Evolutionary conservation across 108 stramenopile genomes (phyloP).

Genomic region (Licmophora abbreviata): DNA sequence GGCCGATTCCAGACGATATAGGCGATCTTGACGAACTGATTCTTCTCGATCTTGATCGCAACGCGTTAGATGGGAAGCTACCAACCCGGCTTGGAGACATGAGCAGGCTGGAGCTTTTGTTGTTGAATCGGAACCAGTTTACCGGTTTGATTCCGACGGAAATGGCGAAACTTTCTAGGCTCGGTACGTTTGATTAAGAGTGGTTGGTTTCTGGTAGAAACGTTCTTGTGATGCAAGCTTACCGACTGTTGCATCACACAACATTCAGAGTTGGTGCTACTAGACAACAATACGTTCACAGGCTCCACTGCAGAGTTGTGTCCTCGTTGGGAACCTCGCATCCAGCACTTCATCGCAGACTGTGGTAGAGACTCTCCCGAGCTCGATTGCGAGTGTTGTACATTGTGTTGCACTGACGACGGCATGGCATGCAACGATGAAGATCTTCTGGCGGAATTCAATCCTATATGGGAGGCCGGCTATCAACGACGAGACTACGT

Average conservation of each 20-base stretch:
- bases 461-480: conserved; percentile 21
- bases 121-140: conserved; percentile 26
- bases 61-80: conserved; percentile 13
- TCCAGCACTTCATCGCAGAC: background rate
- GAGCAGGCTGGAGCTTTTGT: conserved; percentile 19
- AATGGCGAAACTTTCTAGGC: background rate
- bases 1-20: conserved; percentile 22
- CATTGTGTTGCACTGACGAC: conserved; percentile 12
- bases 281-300: conserved; percentile 31
- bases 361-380: conserved; percentile 2
- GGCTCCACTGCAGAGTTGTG: conserved; percentile 9
- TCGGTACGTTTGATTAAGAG: background rate
- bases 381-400: conserved; percentile 19
- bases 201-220: background rate
- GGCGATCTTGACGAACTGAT: conserved; percentile 9
- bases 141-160: conserved; percentile 7
- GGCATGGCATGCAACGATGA: conserved; percentile 13
- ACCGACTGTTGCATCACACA: background rate
- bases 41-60: conserved; percentile 18
- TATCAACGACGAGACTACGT: conserved; percentile 9
- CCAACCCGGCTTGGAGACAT: conserved; percentile 17
- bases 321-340: background rate
- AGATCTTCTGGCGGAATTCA: conserved; percentile 9
- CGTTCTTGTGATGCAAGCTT: background rate
- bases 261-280: conserved; percentile 19